Evolutionary conservation across 805 yeast genomes (phyloP).

Genomic region (Candida stauntonica): DNA sequence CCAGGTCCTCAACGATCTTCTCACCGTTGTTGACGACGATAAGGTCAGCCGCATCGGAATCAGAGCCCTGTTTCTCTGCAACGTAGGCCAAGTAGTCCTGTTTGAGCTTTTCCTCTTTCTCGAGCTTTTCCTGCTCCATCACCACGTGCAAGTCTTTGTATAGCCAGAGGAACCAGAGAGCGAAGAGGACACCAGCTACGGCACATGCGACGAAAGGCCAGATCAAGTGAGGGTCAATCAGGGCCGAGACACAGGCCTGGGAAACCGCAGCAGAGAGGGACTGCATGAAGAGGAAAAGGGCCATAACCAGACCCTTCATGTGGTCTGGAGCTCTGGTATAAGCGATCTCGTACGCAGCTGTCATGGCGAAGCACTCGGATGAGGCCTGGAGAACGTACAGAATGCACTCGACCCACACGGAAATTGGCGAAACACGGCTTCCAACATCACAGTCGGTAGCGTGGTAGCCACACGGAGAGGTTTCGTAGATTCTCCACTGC

Average conservation of each 20-base stretch:
- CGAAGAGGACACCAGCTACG: conserved; percentile 53
- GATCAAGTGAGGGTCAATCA: conserved; percentile 63
- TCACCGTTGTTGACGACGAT: neutral
- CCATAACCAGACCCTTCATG: conserved; percentile 41
- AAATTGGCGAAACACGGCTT: conserved; percentile 36
- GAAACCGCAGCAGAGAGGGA: conserved; percentile 80
- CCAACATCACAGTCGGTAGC: conserved; percentile 48
- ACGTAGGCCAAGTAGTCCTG: conserved; percentile 13
- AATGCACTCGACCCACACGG: conserved; percentile 61
- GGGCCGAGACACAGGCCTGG: conserved; percentile 65
- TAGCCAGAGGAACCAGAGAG: conserved; percentile 47
- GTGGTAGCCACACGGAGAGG: conserved; percentile 69
- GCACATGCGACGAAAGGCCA: conserved; percentile 69
- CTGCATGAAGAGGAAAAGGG: conserved; percentile 59
- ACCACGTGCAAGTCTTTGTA: conserved; percentile 19
- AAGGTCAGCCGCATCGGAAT: neutral
- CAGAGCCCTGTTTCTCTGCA: conserved; percentile 35
- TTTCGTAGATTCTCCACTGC: conserved; percentile 61
- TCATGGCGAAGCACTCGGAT: conserved; percentile 74
- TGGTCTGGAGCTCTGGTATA: conserved; percentile 75
- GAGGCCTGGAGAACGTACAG: conserved; percentile 70
- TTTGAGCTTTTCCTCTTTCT: conserved; percentile 16
- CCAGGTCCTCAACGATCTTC: neutral
- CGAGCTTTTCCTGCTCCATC: conserved; percentile 20
- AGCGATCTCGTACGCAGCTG: conserved; percentile 81